Evolutionary conservation across 2,329 filamentous ascomycete genomes (phyloP).

Genomic region (Trichophyton benhamiae): DNA sequence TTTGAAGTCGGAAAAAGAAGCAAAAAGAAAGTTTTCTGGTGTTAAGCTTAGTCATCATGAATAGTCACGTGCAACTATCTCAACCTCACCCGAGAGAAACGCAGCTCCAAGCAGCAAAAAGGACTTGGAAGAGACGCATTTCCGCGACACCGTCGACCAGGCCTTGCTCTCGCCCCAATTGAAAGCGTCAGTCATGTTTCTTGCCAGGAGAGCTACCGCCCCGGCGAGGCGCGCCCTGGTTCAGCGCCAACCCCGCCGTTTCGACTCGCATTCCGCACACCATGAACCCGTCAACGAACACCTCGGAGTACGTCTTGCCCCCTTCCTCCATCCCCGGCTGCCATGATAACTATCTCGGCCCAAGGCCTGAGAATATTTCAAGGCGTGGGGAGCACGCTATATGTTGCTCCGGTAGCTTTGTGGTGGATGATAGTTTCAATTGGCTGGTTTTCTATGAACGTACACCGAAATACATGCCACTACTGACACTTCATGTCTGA

Average conservation of each 20-base stretch:
- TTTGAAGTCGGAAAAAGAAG: background rate
- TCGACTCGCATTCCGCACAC: conserved; percentile 32
- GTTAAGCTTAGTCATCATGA: background rate
- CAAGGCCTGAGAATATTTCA: background rate
- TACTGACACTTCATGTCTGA: conserved; percentile 7
- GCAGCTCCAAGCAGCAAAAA: background rate
- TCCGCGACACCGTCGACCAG: background rate
- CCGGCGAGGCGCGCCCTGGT: conserved; percentile 25
- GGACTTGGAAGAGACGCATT: background rate
- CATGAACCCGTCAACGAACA: conserved; percentile 34
- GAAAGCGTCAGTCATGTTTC: conserved; percentile 25
- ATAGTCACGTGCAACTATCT: background rate
- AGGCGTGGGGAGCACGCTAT: background rate
- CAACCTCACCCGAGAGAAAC: background rate
- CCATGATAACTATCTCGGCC: background rate
- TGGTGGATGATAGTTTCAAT: background rate
- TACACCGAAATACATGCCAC: background rate
- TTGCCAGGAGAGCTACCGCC: conserved; percentile 30
- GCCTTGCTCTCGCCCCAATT: conserved; percentile 16
- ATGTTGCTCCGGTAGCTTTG: background rate
- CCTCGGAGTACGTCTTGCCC: conserved; percentile 31
- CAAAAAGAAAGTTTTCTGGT: background rate
- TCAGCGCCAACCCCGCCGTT: conserved; percentile 33
- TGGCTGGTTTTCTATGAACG: background rate
- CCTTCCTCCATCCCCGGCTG: background rate